Conservation (phyloP, 208 protist genomes). For the Trypanosoma platydactyli region DNA sequence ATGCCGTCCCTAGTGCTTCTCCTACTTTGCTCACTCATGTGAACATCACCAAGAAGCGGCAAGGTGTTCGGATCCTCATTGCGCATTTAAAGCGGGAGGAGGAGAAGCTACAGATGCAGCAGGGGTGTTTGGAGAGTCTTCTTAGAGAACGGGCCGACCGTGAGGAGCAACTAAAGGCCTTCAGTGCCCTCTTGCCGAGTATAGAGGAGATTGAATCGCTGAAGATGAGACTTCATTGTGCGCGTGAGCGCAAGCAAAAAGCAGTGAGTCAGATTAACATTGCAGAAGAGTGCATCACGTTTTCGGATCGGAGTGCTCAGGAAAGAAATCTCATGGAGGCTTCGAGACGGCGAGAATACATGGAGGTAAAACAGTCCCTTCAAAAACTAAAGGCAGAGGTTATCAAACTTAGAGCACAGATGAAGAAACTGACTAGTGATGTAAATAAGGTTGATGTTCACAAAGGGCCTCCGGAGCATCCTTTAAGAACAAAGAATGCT, state of each 20-base stretch:
- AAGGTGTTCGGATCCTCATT: neutral
- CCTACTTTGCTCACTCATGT: neutral
- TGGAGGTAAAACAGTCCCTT: slow-evolving; percentile 6
- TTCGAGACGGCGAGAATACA: neutral
- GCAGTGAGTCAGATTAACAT: slow-evolving; percentile 4
- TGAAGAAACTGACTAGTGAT: slow-evolving; percentile 5
- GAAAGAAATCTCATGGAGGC: neutral
- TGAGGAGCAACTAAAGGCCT: neutral
- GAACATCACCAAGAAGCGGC: slow-evolving; percentile 2
- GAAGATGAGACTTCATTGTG: neutral
- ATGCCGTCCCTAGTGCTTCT: neutral
- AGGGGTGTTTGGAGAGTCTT: slow-evolving; percentile 1
- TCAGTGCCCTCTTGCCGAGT: neutral
- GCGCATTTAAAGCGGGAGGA: neutral
- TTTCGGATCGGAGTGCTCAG: neutral
- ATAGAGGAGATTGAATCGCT: neutral
- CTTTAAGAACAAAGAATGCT: neutral
- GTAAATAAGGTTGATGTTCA: slow-evolving; percentile 3
- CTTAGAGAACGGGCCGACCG: slow-evolving; percentile 4
- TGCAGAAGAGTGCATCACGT: slow-evolving; percentile 8
- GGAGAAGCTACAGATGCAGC: neutral
- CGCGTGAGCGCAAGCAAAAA: neutral
- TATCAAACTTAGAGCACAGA: neutral
- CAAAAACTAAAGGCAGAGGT: slow-evolving; percentile 4
- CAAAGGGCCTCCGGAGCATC: neutral